phyloP scores from a whole-genome alignment of 495 filamentous ascomycete genomes.

The Amorphotheca resinae region DNA sequence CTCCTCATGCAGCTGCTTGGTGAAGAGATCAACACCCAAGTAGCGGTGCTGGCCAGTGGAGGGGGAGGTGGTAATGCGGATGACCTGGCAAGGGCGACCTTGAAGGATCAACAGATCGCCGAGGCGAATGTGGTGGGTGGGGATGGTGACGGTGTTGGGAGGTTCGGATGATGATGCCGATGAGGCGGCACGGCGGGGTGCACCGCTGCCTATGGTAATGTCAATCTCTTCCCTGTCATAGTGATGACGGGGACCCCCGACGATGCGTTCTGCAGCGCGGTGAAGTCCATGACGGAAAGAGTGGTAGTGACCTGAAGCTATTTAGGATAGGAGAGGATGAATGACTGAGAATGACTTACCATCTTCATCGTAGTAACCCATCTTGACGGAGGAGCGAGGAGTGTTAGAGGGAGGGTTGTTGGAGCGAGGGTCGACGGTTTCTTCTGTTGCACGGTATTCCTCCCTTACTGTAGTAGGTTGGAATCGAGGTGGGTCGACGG shows the following conservation, averaged over 20 bases:
- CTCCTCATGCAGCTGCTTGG: slow-evolving; percentile 98
- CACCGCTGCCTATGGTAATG: slow-evolving; percentile 24
- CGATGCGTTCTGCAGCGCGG: slow-evolving; percentile 66
- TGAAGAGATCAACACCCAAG: slow-evolving; percentile 99
- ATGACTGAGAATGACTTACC: slow-evolving; percentile 28
- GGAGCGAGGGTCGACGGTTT: slow-evolving; percentile 22
- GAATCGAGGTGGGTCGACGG: slow-evolving; percentile 26
- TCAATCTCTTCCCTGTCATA: slow-evolving; percentile 40
- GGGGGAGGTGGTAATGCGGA: slow-evolving; percentile 95
- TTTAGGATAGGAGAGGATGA: slow-evolving; percentile 15
- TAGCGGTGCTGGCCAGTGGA: slow-evolving; percentile 99
- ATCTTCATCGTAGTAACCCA: slow-evolving; percentile 99
- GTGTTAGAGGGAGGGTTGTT: slow-evolving; percentile 21
- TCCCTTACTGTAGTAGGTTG: slow-evolving; percentile 27
- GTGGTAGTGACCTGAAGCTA: slow-evolving; percentile 66
- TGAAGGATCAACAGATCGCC: slow-evolving; percentile 98
- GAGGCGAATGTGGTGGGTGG: slow-evolving; percentile 97
- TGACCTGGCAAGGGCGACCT: slow-evolving; percentile 98
- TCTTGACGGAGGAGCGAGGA: slow-evolving; percentile 43
- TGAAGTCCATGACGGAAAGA: slow-evolving; percentile 81
- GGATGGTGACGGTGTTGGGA: slow-evolving; percentile 91
- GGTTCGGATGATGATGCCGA: background rate
- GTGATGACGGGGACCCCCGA: slow-evolving; percentile 41
- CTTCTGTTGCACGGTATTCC: slow-evolving; percentile 11
- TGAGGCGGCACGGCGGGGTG: slow-evolving; percentile 12